Base-by-base conservation (phyloP, 768 basidiomycete species). In the Suillus decipiens region DNA sequence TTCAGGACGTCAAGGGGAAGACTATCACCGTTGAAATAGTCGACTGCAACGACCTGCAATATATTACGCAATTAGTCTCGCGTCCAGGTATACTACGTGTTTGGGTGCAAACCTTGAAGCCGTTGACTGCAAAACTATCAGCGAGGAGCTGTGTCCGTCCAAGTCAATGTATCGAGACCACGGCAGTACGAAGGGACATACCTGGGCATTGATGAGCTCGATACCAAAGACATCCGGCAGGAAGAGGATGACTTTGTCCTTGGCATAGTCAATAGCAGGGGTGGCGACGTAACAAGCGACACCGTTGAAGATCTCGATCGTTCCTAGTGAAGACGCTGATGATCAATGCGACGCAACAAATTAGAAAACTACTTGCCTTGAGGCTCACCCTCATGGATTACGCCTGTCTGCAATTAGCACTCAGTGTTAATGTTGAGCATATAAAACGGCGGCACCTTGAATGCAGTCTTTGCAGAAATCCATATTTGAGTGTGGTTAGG, bases 381-480 rank as follows among this genome's bases (percentile, higher is more conserved):
- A 1, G 80, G 74, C 5, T 72, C 78, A 31, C 84, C 84, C 60
- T 84, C 81, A 67, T 85, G 83, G 63, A 76, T 79, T 63, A 82
- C 82, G 41, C 84, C 85, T 84, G 48, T 45, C 17, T 28, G 28
- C 10, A 8, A 41, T 41, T 5, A 48, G 7, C 22, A 43, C 15
- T 45, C n/a, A 5, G 37, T 10, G 48, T 8, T 24, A 31, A 61
- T 28, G 31, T 8, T 7, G 10, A 58, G 48, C 9, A 43, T 56
- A 34, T 31, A 33, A 22, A 39, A n/a, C 60, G 74, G 45, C 60
- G 74, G 45, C 60, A 84, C 87, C 86, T 71, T 78, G 78, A 61
- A 87, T 63, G 62, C 87, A 89, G 67, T 88, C 71, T 63, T 79
- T 75, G 74, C 86, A 86, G 63, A 85, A 75, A 72, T 81, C 81